phyloP scores from a whole-genome alignment of 345 rosid genomes.

The Brassica incana region DNA sequence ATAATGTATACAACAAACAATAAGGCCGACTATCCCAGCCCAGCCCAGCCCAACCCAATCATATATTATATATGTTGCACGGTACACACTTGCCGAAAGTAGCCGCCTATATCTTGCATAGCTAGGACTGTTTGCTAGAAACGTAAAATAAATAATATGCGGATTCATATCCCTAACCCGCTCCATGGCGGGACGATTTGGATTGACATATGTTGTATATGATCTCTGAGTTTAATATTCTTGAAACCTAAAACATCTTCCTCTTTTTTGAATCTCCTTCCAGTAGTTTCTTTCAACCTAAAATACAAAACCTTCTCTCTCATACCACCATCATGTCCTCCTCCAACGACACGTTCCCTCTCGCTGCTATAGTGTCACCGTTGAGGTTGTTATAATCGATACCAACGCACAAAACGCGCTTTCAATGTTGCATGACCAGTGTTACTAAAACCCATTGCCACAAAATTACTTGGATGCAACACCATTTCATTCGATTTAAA shows the following conservation, averaged over 20 bases:
- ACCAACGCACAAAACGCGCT: neutral
- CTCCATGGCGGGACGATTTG: neutral
- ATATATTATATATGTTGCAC: neutral
- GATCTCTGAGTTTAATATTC: neutral
- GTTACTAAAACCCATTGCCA: neutral
- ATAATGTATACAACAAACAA: constrained; percentile 2
- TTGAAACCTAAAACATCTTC: neutral
- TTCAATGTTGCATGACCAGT: neutral
- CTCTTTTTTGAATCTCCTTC: neutral
- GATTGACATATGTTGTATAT: neutral
- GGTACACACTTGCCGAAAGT: neutral
- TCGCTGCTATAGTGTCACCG: neutral
- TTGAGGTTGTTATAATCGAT: neutral
- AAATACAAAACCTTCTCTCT: neutral
- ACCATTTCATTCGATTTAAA: neutral
- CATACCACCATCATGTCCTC: neutral
- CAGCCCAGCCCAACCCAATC: neutral
- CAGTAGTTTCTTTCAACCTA: neutral
- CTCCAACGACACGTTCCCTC: neutral
- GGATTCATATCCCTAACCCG: neutral
- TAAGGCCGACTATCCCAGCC: neutral
- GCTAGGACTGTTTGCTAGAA: neutral
- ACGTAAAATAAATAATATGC: neutral
- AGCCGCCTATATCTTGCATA: neutral
- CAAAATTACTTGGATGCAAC: neutral